These are phyloP conservation scores for Beauveria sp. DNA, from an alignment of 2,329 filamentous ascomycete genomes.

Conservation along the genomic window DNA sequence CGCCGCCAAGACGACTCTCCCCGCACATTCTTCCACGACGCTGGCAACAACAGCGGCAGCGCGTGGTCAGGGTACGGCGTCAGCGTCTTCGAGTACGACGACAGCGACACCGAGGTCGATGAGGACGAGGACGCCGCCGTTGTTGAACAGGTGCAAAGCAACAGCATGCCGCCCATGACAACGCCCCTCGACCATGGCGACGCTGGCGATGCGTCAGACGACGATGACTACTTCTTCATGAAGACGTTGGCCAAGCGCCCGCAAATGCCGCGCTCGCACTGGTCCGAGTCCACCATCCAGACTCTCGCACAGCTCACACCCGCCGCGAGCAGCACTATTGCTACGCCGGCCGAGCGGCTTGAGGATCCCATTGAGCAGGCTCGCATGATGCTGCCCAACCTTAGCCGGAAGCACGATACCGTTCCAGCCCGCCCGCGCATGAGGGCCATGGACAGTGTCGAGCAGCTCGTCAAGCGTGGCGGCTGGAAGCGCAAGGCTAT, in stretches of 20 bases:
- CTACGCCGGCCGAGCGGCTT: constrained; percentile 1
- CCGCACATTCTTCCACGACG: constrained; percentile 21
- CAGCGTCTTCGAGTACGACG: constrained; percentile 16
- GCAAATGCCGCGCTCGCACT: constrained; percentile 28
- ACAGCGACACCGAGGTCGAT: constrained; percentile 16
- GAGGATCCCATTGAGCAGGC: constrained; percentile 17
- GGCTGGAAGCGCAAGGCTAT: constrained; percentile 38
- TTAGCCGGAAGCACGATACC: constrained; percentile 25
- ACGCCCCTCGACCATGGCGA: constrained; percentile 18
- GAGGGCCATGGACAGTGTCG: constrained; percentile 30
- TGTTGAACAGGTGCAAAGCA: constrained; percentile 13
- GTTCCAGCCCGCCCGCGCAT: constrained; percentile 29
- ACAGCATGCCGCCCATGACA: constrained; percentile 21
- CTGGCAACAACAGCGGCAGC: constrained; percentile 17
- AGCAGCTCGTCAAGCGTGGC: constrained; percentile 34
- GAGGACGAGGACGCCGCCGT: constrained; percentile 20
- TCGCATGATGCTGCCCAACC: constrained; percentile 24
- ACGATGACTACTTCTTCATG: constrained; percentile 27
- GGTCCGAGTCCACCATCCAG: constrained; percentile 36
- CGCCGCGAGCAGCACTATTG: constrained; percentile 10
- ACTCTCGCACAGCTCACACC: constrained; percentile 18
- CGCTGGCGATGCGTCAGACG: constrained; percentile 18
- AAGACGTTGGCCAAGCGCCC: constrained; percentile 23
- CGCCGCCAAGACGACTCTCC: constrained; percentile 17
- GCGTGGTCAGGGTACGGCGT: constrained; percentile 14